These are phyloP conservation scores for Puccinia triticina DNA, from an alignment of 1,284 basidiomycete genomes.

Conservation along the genomic window DNA sequence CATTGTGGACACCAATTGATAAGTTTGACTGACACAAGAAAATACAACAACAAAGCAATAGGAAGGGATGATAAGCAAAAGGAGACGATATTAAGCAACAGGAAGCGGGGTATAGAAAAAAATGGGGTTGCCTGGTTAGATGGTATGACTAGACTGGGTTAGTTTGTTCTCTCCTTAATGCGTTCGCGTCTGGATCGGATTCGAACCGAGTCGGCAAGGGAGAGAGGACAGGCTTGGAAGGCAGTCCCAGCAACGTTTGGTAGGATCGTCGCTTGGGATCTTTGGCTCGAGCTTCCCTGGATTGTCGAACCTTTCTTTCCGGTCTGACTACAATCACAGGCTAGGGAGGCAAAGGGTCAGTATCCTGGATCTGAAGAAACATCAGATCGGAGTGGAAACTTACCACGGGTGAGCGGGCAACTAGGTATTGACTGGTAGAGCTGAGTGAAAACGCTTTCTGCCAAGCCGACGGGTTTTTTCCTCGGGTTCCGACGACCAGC, in stretches of 20 bases:
- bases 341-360: background rate
- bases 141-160: slow-evolving; percentile 30
- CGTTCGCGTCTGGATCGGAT: slow-evolving; percentile 8
- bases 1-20: background rate
- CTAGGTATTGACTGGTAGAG: slow-evolving; percentile 52
- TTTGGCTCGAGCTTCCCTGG: slow-evolving; percentile 47
- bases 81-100: no score
- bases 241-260: slow-evolving; percentile 36
- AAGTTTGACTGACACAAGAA: background rate
- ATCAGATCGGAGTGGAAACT: background rate
- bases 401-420: slow-evolving; percentile 49
- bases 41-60: background rate
- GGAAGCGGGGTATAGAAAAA: background rate
- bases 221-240: slow-evolving; percentile 19
- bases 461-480: slow-evolving; percentile 39
- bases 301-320: slow-evolving; percentile 40
- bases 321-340: slow-evolving; percentile 51
- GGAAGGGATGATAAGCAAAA: background rate
- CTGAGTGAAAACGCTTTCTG: slow-evolving; percentile 49
- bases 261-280: slow-evolving; percentile 49
- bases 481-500: slow-evolving; percentile 47
- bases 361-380: background rate
- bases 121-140: background rate
- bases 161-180: slow-evolving; percentile 37
- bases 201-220: slow-evolving; percentile 5